phyloP scores from a whole-genome alignment of 495 filamentous ascomycete species.

The Penicillium bovifimosum region DNA sequence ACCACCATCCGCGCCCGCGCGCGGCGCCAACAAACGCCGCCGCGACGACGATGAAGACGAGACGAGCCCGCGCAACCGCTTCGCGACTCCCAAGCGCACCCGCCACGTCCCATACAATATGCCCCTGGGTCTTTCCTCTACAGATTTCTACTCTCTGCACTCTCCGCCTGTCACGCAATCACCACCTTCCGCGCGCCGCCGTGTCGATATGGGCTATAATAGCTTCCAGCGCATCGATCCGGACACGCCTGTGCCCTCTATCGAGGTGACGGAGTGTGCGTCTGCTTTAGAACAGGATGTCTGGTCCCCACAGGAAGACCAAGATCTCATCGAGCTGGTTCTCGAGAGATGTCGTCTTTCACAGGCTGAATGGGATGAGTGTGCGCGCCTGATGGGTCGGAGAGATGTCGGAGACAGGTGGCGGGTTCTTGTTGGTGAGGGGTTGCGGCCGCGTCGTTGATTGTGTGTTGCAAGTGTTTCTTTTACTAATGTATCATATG shows the following conservation, averaged over 20 bases:
- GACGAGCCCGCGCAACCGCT: conserved; percentile 37
- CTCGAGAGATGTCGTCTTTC: conserved; percentile 69
- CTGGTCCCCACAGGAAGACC: conserved; percentile 66
- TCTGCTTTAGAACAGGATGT: conserved; percentile 20
- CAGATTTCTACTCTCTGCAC: conserved; percentile 57
- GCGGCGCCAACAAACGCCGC: conserved; percentile 59
- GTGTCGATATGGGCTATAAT: conserved; percentile 1
- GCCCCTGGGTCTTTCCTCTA: conserved; percentile 59
- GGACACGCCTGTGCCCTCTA: conserved; percentile 38
- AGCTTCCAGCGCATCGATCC: conserved; percentile 21
- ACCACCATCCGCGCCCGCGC: conserved; percentile 33
- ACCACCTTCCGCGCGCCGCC: conserved; percentile 30
- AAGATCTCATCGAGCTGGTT: conserved; percentile 65
- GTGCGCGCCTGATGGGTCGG: conserved; percentile 58
- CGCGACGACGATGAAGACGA: conserved; percentile 50
- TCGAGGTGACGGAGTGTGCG: conserved; percentile 26
- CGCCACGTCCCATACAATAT: conserved; percentile 61
- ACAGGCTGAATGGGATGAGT: conserved; percentile 74
- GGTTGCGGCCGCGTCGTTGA: conserved; percentile 37
- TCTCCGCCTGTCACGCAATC: conserved; percentile 39
- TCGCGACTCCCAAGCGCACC: conserved; percentile 63
- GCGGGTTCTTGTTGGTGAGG: conserved; percentile 59
- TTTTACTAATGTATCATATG: conserved; percentile 21
- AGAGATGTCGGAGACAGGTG: conserved; percentile 62
- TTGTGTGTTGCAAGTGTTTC: conserved; percentile 3